Conservation (phyloP, 495 filamentous ascomycete species). For the Hypoxylon cercidicola region DNA sequence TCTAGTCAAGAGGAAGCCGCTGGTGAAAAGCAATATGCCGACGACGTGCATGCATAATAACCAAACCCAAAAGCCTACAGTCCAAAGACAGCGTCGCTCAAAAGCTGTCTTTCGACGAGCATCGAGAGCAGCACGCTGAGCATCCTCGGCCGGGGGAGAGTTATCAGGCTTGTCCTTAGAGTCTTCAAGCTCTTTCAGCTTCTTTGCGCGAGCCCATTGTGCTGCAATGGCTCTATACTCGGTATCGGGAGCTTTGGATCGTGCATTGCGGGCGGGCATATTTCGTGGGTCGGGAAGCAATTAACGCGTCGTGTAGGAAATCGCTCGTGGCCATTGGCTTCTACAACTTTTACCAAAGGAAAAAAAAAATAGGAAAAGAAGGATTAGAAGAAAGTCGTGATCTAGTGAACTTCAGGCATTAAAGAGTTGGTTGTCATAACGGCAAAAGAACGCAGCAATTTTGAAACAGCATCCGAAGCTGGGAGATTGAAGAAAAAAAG, state of each 20-base stretch:
- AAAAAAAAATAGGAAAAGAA: slow-evolving; percentile 21
- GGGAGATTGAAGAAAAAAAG: slow-evolving; percentile 20
- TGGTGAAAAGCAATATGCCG: slow-evolving; percentile 92
- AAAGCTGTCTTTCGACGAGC: slow-evolving; percentile 52
- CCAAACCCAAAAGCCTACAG: slow-evolving; percentile 63
- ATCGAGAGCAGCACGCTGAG: slow-evolving; percentile 53
- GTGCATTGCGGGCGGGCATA: slow-evolving; percentile 38
- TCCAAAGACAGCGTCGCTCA: slow-evolving; percentile 60
- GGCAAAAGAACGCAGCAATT: neutral
- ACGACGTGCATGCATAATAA: slow-evolving; percentile 74
- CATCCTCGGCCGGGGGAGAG: slow-evolving; percentile 39
- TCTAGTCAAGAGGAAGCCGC: slow-evolving; percentile 95
- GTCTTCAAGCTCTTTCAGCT: slow-evolving; percentile 51
- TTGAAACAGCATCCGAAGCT: slow-evolving; percentile 13
- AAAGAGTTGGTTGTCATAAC: slow-evolving; percentile 10
- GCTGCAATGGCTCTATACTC: slow-evolving; percentile 57
- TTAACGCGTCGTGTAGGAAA: slow-evolving; percentile 32
- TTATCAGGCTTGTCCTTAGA: slow-evolving; percentile 34
- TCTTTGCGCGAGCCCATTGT: slow-evolving; percentile 60
- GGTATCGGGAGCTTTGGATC: slow-evolving; percentile 41
- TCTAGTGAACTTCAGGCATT: slow-evolving; percentile 15
- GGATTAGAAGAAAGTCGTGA: slow-evolving; percentile 25
- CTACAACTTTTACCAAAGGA: slow-evolving; percentile 10
- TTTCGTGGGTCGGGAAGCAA: slow-evolving; percentile 28
- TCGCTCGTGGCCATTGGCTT: slow-evolving; percentile 41